These are phyloP conservation scores for Immersiporthe knoxdaviesiana DNA, from an alignment of 2,329 filamentous ascomycete species.

Conservation along the genomic window DNA sequence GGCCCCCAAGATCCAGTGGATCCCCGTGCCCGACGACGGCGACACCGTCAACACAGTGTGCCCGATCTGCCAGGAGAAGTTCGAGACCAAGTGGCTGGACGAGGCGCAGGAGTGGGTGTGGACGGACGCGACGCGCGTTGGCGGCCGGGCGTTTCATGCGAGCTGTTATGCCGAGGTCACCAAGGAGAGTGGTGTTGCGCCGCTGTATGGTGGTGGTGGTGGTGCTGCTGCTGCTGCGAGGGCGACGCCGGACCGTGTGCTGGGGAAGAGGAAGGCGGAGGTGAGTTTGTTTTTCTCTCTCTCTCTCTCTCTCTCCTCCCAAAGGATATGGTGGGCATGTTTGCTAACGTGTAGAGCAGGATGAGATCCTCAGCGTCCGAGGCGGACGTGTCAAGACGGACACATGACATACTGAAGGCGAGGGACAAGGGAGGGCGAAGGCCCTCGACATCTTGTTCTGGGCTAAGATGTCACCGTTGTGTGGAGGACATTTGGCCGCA, in stretches of 20 bases:
- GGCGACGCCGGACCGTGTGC: slow-evolving; percentile 63
- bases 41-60: slow-evolving; percentile 77
- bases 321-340: not conserved
- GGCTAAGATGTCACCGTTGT: not conserved
- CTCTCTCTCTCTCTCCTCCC: too few species aligned
- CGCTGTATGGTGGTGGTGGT: slow-evolving; percentile 38
- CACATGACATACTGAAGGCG: slow-evolving; percentile 1
- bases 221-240: not conserved
- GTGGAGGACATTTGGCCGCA: not conserved
- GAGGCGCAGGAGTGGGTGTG: slow-evolving; percentile 97
- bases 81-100: slow-evolving; percentile 89
- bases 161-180: slow-evolving; percentile 86
- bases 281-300: slow-evolving; percentile 42
- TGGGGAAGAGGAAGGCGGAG: slow-evolving; percentile 78
- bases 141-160: slow-evolving; percentile 82
- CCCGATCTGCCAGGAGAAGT: slow-evolving; percentile 93
- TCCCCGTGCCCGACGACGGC: slow-evolving; percentile 81
- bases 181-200: slow-evolving; percentile 57
- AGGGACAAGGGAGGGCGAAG: not conserved
- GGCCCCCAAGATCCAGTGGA: slow-evolving; percentile 65
- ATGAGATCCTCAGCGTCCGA: slow-evolving; percentile 21
- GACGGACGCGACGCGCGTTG: slow-evolving; percentile 82
- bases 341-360: slow-evolving; percentile 20
- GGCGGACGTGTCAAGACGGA: slow-evolving; percentile 27
- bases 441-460: not conserved